Conservation (phyloP, 192 early-diverging fungal species). For the Linnemannia elongata region DNA sequence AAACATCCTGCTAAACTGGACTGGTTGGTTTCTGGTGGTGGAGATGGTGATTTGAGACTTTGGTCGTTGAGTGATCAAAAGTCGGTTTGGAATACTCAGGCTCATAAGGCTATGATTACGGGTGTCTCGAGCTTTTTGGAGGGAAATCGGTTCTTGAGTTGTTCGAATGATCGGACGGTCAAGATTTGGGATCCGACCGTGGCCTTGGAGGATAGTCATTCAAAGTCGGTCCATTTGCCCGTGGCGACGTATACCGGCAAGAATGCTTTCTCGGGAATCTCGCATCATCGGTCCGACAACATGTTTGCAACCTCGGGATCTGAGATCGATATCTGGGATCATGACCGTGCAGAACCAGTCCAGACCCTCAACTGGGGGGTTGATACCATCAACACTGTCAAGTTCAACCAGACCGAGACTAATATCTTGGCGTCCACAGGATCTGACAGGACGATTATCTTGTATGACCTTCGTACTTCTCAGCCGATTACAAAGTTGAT, state of each 20-base stretch:
- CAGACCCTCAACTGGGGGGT: constrained; percentile 91
- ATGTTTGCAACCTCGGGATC: constrained; percentile 93
- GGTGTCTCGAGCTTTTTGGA: constrained; percentile 83
- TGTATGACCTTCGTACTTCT: constrained; percentile 95
- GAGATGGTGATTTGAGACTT: constrained; percentile 94
- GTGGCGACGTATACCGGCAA: constrained; percentile 85
- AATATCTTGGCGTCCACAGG: constrained; percentile 93
- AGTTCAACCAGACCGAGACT: constrained; percentile 98
- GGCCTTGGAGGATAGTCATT: constrained; percentile 22
- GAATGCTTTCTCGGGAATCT: constrained; percentile 85
- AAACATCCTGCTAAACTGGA: constrained; percentile 94
- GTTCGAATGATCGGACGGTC: constrained; percentile 93
- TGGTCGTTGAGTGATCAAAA: constrained; percentile 89
- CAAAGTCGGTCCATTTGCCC: constrained; percentile 43
- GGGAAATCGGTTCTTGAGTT: constrained; percentile 84
- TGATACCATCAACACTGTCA: constrained; percentile 94
- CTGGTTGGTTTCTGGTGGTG: constrained; percentile 89
- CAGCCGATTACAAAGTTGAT: constrained; percentile 89
- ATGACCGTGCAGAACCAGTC: constrained; percentile 85
- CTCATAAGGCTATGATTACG: constrained; percentile 89
- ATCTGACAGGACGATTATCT: constrained; percentile 92
- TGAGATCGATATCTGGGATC: constrained; percentile 95
- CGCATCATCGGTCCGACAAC: constrained; percentile 89
- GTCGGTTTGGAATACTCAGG: constrained; percentile 81
- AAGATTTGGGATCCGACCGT: constrained; percentile 90